phyloP scores from a whole-genome alignment of 1,284 basidiomycete species.

The Microbotryum silenes-acaulis region DNA sequence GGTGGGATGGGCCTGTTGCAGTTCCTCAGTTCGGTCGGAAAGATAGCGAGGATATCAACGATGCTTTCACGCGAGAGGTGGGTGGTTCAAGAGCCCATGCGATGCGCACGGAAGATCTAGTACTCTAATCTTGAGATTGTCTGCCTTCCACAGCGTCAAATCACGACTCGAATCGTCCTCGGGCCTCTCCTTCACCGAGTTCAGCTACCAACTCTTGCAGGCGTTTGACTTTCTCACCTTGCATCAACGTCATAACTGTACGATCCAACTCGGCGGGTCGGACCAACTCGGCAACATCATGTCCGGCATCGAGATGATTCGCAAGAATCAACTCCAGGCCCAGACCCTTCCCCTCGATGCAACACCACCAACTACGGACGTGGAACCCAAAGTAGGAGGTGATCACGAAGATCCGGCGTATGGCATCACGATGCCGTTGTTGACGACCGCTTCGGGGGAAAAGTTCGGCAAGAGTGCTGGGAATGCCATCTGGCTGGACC shows the following conservation, averaged over 20 bases:
- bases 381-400: slow-evolving; percentile 23
- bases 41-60: slow-evolving; percentile 70
- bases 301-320: slow-evolving; percentile 34
- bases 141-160: slow-evolving; percentile 57
- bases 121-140: background rate
- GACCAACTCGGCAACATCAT: slow-evolving; percentile 98
- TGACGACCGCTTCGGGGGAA: slow-evolving; percentile 79
- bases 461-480: slow-evolving; percentile 98
- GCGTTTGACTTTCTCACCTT: slow-evolving; percentile 89
- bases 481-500: slow-evolving; percentile 87
- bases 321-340: slow-evolving; percentile 11
- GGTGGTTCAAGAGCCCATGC: slow-evolving; percentile 26
- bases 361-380: slow-evolving; percentile 19
- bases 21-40: slow-evolving; percentile 75
- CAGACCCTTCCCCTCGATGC: background rate
- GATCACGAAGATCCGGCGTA: slow-evolving; percentile 51
- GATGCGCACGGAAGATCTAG: background rate
- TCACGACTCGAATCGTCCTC: slow-evolving; percentile 62
- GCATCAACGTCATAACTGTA: slow-evolving; percentile 60
- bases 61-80: slow-evolving; percentile 91
- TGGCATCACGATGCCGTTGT: slow-evolving; percentile 86
- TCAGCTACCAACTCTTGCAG: slow-evolving; percentile 93
- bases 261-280: slow-evolving; percentile 86
- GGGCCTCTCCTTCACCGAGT: slow-evolving; percentile 93
- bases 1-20: slow-evolving; percentile 64